Percentiles rank a stretch among this genome's conserved stretches.
These are phyloP conservation scores for Dryas alaskensis DNA, from an alignment of 306 rosid species.

Conservation along the genomic window DNA sequence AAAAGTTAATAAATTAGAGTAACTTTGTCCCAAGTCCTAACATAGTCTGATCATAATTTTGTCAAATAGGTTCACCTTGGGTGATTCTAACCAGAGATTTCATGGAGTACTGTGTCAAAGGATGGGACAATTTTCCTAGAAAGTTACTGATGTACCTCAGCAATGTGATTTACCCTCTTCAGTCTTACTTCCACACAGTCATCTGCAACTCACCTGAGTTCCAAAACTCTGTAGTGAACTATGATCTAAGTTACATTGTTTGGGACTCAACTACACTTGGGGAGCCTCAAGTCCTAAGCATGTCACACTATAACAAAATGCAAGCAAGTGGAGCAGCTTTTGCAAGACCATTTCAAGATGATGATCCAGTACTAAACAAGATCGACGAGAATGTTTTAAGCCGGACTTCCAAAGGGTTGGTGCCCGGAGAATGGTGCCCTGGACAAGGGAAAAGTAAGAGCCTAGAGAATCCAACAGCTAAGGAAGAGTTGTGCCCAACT, in stretches of 20 bases:
- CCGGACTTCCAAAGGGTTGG: conserved; percentile 36
- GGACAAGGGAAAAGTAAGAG: conserved; percentile 20
- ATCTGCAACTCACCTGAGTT: conserved; percentile 59
- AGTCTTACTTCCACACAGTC: conserved; percentile 69
- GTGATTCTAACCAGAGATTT: conserved; percentile 53
- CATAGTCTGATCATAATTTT: neutral
- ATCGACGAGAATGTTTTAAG: conserved; percentile 49
- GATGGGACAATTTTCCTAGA: conserved; percentile 78
- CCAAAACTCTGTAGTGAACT: conserved; percentile 45
- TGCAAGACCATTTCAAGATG: conserved; percentile 50
- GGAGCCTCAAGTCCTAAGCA: conserved; percentile 44
- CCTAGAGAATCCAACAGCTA: conserved; percentile 9
- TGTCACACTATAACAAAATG: conserved; percentile 47
- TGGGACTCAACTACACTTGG: conserved; percentile 39
- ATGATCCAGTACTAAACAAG: conserved; percentile 44
- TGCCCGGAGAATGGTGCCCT: conserved; percentile 63
- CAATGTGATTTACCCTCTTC: conserved; percentile 60
- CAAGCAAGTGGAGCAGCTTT: conserved; percentile 48
- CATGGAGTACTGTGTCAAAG: conserved; percentile 58
- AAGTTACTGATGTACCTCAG: conserved; percentile 61
- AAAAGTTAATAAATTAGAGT: no score
- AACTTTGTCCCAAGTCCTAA: no score
- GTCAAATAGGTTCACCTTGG: conserved; percentile 65
- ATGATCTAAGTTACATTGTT: conserved; percentile 40
- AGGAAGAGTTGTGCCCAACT: conserved; percentile 34